Conservation (phyloP, 495 filamentous ascomycete species). For the Lasiosphaeria ovina region DNA sequence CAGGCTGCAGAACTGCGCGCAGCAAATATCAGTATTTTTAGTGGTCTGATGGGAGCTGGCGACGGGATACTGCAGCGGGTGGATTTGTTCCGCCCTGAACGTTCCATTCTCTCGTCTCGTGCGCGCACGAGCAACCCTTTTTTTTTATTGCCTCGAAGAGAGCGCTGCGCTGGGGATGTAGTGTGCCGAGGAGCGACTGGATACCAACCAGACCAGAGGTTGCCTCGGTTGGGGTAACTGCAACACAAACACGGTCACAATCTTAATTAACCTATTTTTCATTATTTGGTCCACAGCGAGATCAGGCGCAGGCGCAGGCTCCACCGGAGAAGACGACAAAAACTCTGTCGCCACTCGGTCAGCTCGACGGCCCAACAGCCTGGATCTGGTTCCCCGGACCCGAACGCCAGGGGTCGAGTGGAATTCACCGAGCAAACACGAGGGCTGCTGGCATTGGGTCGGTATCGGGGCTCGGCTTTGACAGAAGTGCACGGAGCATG, state of each 20-base stretch:
- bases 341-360: not conserved
- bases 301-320: too few relatives aligned
- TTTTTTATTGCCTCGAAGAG: not conserved
- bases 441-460: not conserved
- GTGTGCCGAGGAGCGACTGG: not conserved
- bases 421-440: not conserved
- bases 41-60: too few relatives aligned
- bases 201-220: not conserved
- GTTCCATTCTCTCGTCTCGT: not conserved
- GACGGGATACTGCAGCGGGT: too few relatives aligned
- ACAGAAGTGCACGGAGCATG: not conserved
- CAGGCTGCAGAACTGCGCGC: too few relatives aligned
- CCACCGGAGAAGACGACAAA: not conserved
- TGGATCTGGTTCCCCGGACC: not conserved
- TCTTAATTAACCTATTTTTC: not conserved
- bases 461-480: not conserved
- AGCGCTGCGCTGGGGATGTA: not conserved
- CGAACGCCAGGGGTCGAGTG: not conserved
- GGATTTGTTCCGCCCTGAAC: too few relatives aligned
- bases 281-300: not conserved
- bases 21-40: too few relatives aligned
- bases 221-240: not conserved
- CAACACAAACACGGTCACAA: not conserved
- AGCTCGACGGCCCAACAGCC: not conserved
- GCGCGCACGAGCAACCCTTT: not conserved